A percentile compares a stretch with the other conserved stretches of the same genome.
These are phyloP conservation scores for Xylaria palmicola DNA, from an alignment of 495 filamentous ascomycete genomes.

Conservation along the genomic window DNA sequence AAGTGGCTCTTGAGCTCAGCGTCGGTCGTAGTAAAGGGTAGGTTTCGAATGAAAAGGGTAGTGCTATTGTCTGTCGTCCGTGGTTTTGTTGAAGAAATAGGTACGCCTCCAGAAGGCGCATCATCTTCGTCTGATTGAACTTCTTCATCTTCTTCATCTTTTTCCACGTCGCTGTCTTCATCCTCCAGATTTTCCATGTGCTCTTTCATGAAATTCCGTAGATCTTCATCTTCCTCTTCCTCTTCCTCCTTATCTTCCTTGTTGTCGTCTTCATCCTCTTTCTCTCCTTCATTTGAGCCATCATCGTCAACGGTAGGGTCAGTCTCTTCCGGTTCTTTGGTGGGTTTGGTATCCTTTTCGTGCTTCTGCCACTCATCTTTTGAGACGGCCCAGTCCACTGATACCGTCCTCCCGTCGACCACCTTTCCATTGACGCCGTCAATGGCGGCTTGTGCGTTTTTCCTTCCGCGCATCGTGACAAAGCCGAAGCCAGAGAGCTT, in stretches of 20 bases:
- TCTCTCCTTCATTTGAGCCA: constrained; percentile 16
- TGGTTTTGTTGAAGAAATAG: constrained; percentile 34
- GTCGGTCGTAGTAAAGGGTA: constrained; percentile 84
- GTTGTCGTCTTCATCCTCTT: constrained; percentile 21
- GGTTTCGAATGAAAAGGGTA: constrained; percentile 90
- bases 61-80: constrained; percentile 56
- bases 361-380: constrained; percentile 77
- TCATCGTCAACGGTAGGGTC: constrained; percentile 31
- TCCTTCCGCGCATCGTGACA: constrained; percentile 79
- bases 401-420: constrained; percentile 80
- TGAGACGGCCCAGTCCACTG: constrained; percentile 95
- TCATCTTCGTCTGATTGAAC: constrained; percentile 38
- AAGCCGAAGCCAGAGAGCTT: constrained; percentile 89
- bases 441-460: constrained; percentile 90
- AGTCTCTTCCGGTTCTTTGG: constrained; percentile 33
- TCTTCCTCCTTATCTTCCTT: constrained; percentile 38
- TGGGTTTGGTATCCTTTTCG: constrained; percentile 24
- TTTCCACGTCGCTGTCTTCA: constrained; percentile 47
- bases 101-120: constrained; percentile 35
- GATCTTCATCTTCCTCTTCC: constrained; percentile 41
- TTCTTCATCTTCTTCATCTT: constrained; percentile 43
- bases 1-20: constrained; percentile 81
- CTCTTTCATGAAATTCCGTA: constrained; percentile 43
- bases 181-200: constrained; percentile 50
- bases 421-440: constrained; percentile 82